phyloP scores from a whole-genome alignment of 2,329 filamentous ascomycete genomes.

The Verticillium albo-atrum region DNA sequence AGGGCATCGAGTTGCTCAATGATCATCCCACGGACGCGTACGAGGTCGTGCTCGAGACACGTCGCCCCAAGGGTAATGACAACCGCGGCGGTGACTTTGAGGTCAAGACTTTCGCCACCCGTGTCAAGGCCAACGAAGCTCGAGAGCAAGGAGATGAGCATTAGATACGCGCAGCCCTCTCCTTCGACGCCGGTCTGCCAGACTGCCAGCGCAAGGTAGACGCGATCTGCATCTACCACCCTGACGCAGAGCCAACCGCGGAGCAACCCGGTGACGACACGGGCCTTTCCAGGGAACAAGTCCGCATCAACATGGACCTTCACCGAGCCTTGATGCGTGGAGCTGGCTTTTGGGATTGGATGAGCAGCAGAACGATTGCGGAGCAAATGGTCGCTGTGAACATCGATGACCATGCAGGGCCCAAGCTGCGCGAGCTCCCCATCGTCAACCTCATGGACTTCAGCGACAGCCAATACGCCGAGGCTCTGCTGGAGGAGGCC shows the following conservation, averaged over 20 bases:
- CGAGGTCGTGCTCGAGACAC: background rate
- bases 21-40: background rate
- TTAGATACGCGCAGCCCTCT: slow-evolving; percentile 1
- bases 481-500: background rate
- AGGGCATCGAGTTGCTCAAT: background rate
- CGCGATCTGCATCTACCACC: background rate
- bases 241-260: background rate
- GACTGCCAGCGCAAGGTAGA: background rate
- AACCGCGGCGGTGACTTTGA: background rate
- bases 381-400: no score
- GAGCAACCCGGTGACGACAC: background rate
- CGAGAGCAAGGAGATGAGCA: background rate
- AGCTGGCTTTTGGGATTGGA: background rate
- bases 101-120: background rate
- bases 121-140: background rate
- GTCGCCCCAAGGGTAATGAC: background rate
- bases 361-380: background rate
- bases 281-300: no score
- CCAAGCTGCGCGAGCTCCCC: background rate
- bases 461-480: background rate
- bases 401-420: no score
- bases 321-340: slow-evolving; percentile 1
- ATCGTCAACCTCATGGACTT: background rate
- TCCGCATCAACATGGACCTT: background rate
- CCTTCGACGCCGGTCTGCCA: background rate